Evolutionary conservation across 345 rosid species (phyloP).

Genomic region (Gynandropsis gynandra): DNA sequence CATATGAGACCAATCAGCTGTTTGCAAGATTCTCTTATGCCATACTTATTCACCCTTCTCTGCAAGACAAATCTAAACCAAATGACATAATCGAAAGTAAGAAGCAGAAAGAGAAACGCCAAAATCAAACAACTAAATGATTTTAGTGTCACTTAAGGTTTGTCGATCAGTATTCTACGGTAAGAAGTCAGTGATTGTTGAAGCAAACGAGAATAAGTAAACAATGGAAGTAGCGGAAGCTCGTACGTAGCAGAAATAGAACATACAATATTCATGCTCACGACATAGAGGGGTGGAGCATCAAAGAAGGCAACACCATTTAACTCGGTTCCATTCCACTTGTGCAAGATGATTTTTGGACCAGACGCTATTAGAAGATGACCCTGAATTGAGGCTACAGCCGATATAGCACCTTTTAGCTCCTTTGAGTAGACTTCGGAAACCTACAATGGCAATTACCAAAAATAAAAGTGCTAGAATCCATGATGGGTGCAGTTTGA

Average conservation of each 20-base stretch:
- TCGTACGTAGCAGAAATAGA: slow-evolving; percentile 3
- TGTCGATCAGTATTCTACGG: too few relatives aligned
- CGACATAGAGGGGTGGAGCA: slow-evolving; percentile 89
- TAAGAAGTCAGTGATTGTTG: too few relatives aligned
- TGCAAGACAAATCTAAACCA: too few relatives aligned
- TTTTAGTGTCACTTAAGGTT: too few relatives aligned
- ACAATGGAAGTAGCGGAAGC: too few relatives aligned
- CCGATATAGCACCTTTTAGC: slow-evolving; percentile 95
- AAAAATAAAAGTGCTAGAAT: neutral
- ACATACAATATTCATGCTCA: slow-evolving; percentile 93
- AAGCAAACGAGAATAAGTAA: too few relatives aligned
- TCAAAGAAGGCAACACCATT: slow-evolving; percentile 89
- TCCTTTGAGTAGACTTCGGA: slow-evolving; percentile 92
- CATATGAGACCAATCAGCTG: too few relatives aligned
- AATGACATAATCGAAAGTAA: too few relatives aligned
- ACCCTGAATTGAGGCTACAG: slow-evolving; percentile 97
- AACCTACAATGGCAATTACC: slow-evolving; percentile 36
- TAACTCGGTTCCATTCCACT: slow-evolving; percentile 87
- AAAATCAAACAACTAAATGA: too few relatives aligned
- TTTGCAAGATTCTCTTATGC: too few relatives aligned
- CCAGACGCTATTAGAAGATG: slow-evolving; percentile 91
- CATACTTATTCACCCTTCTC: too few relatives aligned
- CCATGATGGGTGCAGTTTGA: neutral
- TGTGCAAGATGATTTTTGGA: slow-evolving; percentile 87
- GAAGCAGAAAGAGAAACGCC: too few relatives aligned